phyloP scores from a whole-genome alignment of 1,139 yeast species.

The Pichia sp. region DNA sequence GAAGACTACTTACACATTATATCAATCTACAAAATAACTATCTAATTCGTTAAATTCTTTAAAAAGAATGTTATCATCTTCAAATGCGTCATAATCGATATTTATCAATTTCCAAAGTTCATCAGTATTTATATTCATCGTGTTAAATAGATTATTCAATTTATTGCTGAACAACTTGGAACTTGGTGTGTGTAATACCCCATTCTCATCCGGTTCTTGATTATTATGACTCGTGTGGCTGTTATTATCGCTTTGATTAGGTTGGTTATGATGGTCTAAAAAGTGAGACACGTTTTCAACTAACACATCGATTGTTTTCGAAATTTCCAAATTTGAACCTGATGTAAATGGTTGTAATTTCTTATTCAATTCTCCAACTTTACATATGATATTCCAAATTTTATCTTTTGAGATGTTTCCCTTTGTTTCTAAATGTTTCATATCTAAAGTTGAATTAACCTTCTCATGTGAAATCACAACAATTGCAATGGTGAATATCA shows the following conservation, averaged over 20 bases:
- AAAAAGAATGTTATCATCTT: background rate
- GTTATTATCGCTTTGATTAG: background rate
- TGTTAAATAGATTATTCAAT: background rate
- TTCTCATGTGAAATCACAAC: background rate
- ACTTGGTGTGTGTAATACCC: background rate
- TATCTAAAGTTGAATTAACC: background rate
- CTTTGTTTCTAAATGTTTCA: background rate
- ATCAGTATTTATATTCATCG: background rate
- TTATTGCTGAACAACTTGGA: background rate
- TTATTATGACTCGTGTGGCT: background rate
- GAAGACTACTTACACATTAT: too few relatives aligned
- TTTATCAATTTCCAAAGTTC: background rate
- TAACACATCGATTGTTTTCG: background rate
- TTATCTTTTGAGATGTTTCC: background rate
- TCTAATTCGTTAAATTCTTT: background rate
- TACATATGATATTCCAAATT: background rate
- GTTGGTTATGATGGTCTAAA: background rate
- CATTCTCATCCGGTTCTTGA: too few relatives aligned
- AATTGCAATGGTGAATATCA: slow-evolving; percentile 2
- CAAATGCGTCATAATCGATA: background rate
- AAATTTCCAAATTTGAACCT: background rate
- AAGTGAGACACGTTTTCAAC: background rate
- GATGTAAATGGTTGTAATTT: slow-evolving; percentile 1
- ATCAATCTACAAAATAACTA: background rate
- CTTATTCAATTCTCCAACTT: background rate